Base-by-base conservation (phyloP, 495 filamentous ascomycete species). In the Neurospora pannonica region DNA sequence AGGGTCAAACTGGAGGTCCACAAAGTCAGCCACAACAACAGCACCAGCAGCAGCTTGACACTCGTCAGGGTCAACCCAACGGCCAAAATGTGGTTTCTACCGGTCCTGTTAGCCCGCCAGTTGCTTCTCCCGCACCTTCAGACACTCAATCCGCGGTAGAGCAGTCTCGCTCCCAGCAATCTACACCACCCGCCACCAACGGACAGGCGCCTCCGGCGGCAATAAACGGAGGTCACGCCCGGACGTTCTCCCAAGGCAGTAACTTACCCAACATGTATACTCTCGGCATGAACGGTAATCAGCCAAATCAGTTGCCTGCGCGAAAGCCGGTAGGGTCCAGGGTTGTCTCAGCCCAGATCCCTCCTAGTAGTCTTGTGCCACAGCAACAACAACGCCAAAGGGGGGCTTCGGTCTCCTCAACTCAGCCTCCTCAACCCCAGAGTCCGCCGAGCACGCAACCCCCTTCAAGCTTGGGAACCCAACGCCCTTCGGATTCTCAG, bases 161-260 rank as follows among this genome's bases (percentile, higher is more conserved):
- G 5, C 74, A 74, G 28, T 39, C 76, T n/a, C 73, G 77, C 11
- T 70, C 74, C 28, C 74, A 73, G 46, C 54, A 34, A 34, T 76
- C 54, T 42, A 75, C 72, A 4, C 77, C 79, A 15, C 81, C 79
- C 8, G 74, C 71, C 54, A 77, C 54, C 15, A 36, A 36, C 31
- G 54, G 28, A 67, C 54, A 67, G 28, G 54, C 54, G 28, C 54
- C 54, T 67, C 28, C 54, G 31, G 54, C 6, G 31, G 54, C 54
- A 31, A 19, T 28, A 15, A 67, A 67, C 15, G 54, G 54, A 67
- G 54, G 28, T 17, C 54, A 34, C 15, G 54, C 24, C 15, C 54
- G 28, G 28, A 67, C 54, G 28, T 67, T 67, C 13, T 67, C 54
- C 34, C 54, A 67, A 67, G 54, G 28, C 31, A 67, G 54, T 36